phyloP scores from a whole-genome alignment of 2,329 filamentous ascomycete genomes.

The Cyphellophora europaea region DNA sequence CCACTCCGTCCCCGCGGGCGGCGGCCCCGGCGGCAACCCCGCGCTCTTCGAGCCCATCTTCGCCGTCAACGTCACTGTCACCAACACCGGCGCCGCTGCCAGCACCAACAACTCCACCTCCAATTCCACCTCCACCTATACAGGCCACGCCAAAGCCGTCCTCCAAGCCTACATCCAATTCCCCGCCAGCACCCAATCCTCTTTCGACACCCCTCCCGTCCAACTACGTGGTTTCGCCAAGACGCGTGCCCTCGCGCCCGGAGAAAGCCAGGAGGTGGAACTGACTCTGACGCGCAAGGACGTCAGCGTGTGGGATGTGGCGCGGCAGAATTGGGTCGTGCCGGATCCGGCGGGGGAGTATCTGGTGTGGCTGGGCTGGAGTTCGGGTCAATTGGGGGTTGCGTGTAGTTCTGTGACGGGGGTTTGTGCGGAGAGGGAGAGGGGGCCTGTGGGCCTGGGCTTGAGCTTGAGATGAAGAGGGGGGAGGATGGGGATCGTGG shows the following conservation, averaged over 20 bases:
- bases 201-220: too few relatives aligned
- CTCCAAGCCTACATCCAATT: constrained; percentile 47
- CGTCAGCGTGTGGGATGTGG: constrained; percentile 55
- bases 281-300: constrained; percentile 52
- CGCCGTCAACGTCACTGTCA: constrained; percentile 57
- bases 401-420: too few relatives aligned
- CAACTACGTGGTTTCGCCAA: constrained; percentile 57
- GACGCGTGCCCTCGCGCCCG: constrained; percentile 44
- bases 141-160: constrained; percentile 67
- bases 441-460: too few relatives aligned
- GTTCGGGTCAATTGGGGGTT: too few relatives aligned
- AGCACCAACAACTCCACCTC: too few relatives aligned
- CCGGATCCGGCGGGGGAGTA: too few relatives aligned
- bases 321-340: constrained; percentile 55
- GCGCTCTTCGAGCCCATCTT: constrained; percentile 46
- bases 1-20: background rate
- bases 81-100: constrained; percentile 58
- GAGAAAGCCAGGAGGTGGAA: constrained; percentile 37
- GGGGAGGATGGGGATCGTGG: too few relatives aligned
- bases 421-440: too few relatives aligned
- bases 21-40: constrained; percentile 39
- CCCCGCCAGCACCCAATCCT: constrained; percentile 11
- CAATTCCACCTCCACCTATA: constrained; percentile 42
- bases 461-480: too few relatives aligned
- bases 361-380: too few relatives aligned